Conservation (phyloP, 108 stramenopile genomes). For the Mayamaea pseudoterrestris region DNA sequence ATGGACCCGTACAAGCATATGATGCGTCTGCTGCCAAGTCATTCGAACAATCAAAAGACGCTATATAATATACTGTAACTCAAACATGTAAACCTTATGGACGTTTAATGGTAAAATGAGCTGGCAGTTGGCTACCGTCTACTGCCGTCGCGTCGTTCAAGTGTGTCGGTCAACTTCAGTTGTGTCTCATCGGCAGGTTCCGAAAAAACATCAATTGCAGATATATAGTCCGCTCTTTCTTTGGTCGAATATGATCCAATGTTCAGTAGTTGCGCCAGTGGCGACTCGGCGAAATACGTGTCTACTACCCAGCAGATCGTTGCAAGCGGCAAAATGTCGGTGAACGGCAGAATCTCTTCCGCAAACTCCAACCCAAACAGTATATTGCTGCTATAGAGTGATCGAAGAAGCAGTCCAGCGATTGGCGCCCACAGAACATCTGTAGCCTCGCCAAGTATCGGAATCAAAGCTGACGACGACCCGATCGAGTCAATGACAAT, state of each 20-base stretch:
- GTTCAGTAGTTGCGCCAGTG: constrained; percentile 29
- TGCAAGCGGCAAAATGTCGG: constrained; percentile 65
- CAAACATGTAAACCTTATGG: too few relatives aligned
- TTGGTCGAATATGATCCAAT: constrained; percentile 42
- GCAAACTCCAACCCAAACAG: constrained; percentile 52
- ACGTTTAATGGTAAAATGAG: too few relatives aligned
- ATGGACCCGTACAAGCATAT: constrained; percentile 13
- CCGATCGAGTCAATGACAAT: constrained; percentile 52
- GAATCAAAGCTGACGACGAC: constrained; percentile 45
- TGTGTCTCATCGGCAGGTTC: too few relatives aligned
- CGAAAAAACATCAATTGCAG: too few relatives aligned
- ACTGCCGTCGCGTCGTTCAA: too few relatives aligned
- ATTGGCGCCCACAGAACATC: constrained; percentile 54
- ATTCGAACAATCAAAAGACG: too few relatives aligned
- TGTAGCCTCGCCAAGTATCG: constrained; percentile 45
- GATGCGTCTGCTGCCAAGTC: too few relatives aligned
- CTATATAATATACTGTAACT: too few relatives aligned
- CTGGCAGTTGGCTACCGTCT: too few relatives aligned
- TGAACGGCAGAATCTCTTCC: constrained; percentile 73
- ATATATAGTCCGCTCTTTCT: too few relatives aligned
- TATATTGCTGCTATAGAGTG: constrained; percentile 51
- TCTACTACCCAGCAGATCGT: constrained; percentile 67
- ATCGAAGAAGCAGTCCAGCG: constrained; percentile 34
- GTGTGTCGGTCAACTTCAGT: too few relatives aligned
- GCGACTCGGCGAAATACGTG: constrained; percentile 39